Conservation (phyloP, 345 rosid genomes). For the Moricandia arvensis region DNA sequence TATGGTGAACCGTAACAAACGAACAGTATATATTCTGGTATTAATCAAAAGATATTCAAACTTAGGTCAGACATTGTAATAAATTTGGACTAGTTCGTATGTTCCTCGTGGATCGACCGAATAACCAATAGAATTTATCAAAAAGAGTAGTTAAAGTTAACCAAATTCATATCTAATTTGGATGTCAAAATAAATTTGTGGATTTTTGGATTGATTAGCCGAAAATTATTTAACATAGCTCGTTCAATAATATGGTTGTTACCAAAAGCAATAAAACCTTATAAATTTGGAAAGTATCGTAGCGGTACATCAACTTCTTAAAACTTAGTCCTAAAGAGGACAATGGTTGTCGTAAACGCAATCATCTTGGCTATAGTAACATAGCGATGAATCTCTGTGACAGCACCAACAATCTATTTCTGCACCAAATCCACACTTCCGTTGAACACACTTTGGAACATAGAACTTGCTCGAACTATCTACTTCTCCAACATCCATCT, state of each 20-base stretch:
- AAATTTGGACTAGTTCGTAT: too few relatives aligned
- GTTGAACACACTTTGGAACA: neutral
- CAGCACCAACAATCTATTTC: neutral
- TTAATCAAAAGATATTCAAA: too few relatives aligned
- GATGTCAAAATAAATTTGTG: neutral
- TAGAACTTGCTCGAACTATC: conserved; percentile 4
- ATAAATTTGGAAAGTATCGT: neutral
- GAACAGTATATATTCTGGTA: too few relatives aligned
- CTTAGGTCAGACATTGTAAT: too few relatives aligned
- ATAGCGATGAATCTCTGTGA: neutral
- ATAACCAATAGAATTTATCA: too few relatives aligned
- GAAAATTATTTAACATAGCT: neutral
- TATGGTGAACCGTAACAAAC: too few relatives aligned
- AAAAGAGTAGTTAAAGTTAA: neutral
- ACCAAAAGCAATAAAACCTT: neutral
- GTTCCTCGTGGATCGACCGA: too few relatives aligned
- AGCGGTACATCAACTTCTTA: neutral
- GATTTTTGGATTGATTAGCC: neutral
- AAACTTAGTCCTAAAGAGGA: neutral
- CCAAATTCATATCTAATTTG: neutral
- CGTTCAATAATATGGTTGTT: neutral
- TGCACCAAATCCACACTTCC: neutral
- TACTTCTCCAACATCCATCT: conserved; percentile 8
- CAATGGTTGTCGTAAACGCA: neutral
- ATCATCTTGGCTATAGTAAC: neutral